Conservation (phyloP, 257 asterid genomes). For the Apocynum venetum region DNA sequence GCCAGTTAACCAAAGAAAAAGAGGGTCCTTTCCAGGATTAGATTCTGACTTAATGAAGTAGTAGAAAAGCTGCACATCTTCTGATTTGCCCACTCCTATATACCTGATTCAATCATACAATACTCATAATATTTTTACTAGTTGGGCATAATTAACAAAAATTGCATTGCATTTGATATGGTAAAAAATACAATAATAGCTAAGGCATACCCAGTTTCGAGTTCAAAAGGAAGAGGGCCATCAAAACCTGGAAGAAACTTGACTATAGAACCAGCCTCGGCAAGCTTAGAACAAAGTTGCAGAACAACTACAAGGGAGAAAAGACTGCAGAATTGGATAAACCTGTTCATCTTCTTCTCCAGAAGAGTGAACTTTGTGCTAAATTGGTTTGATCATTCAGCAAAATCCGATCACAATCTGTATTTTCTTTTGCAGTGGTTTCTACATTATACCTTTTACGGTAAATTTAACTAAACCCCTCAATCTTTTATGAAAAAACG, state of each 20-base stretch:
- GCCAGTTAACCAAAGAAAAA: conserved; percentile 23
- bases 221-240: neutral
- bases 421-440: no score
- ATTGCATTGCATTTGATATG: no score
- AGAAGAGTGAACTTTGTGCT: no score
- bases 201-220: neutral
- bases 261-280: neutral
- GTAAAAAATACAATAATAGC: no score
- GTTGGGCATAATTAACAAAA: neutral
- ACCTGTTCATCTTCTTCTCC: neutral
- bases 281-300: neutral
- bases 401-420: no score
- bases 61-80: conserved; percentile 27
- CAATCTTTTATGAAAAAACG: no score
- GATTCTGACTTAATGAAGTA: conserved; percentile 18
- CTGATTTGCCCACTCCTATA: conserved; percentile 20
- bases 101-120: conserved; percentile 5
- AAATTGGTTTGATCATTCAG: no score
- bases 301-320: neutral
- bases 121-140: neutral
- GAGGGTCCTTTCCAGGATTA: conserved; percentile 19
- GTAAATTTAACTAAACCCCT: no score
- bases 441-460: no score
- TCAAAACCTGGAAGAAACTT: neutral
- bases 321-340: neutral